These are phyloP conservation scores for Nasturtium officinale DNA, from an alignment of 345 rosid species.

Conservation along the genomic window DNA sequence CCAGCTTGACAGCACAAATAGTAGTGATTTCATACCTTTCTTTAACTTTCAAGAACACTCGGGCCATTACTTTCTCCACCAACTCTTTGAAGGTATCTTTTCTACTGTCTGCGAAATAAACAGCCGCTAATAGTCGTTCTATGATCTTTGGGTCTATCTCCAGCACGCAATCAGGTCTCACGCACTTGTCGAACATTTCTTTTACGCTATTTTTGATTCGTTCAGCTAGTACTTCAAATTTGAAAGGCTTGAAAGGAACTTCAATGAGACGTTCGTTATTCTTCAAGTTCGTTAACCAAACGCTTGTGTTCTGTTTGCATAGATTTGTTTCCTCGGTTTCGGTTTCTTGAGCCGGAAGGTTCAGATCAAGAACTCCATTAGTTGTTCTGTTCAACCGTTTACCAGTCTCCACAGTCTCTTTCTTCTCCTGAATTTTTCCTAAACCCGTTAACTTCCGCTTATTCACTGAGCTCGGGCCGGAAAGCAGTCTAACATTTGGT, in stretches of 20 bases:
- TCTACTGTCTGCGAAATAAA: slow-evolving; percentile 48
- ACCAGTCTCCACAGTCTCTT: slow-evolving; percentile 38
- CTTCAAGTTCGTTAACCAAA: slow-evolving; percentile 57
- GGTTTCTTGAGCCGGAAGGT: slow-evolving; percentile 65
- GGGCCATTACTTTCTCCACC: slow-evolving; percentile 50
- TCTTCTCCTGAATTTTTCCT: slow-evolving; percentile 37
- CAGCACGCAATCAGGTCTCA: slow-evolving; percentile 44
- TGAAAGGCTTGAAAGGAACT: slow-evolving; percentile 61
- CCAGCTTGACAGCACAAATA: slow-evolving; percentile 49
- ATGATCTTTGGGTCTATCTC: slow-evolving; percentile 57
- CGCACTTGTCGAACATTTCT: slow-evolving; percentile 44
- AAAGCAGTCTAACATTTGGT: slow-evolving; percentile 22
- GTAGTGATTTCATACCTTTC: slow-evolving; percentile 48
- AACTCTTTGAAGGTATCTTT: slow-evolving; percentile 47
- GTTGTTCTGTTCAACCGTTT: slow-evolving; percentile 51
- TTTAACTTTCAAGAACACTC: slow-evolving; percentile 48
- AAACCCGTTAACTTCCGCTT: slow-evolving; percentile 57
- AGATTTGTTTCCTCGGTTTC: slow-evolving; percentile 39
- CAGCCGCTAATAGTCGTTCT: slow-evolving; percentile 57
- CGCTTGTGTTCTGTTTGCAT: slow-evolving; percentile 42
- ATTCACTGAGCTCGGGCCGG: slow-evolving; percentile 32
- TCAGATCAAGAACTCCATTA: slow-evolving; percentile 59
- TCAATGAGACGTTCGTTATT: slow-evolving; percentile 44
- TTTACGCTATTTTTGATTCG: slow-evolving; percentile 41
- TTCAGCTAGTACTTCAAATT: slow-evolving; percentile 56